Base-by-base conservation (phyloP, 2,329 filamentous ascomycete species). In the Clarireedia homoeocarpa region DNA sequence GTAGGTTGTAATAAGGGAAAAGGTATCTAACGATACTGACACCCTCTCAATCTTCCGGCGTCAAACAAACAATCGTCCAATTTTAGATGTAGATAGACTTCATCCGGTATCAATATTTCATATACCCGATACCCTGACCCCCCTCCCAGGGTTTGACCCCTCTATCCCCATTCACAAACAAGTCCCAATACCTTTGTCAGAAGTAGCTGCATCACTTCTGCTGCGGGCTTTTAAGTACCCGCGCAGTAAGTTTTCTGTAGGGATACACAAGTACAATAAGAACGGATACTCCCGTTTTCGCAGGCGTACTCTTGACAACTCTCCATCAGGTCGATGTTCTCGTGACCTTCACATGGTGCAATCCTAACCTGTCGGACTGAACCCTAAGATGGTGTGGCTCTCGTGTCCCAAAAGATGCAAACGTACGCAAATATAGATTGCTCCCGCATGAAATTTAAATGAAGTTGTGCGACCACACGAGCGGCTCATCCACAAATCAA, bases 331-430 rank as follows among this genome's bases (percentile, higher is more conserved):
- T 38, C 40, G 23, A 38, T 51, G 52, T 62, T 65, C 61, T 65
- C 65, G 64, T 65, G 64, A 67, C 60, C 53, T 58, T 65, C 61
- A 63, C 61, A 63, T 63, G 64, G 58, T 47, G 54, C 30, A 45
- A 44, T 24, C 57, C 50, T 30, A 36, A 51, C 53, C 48, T 56
- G 24, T 51, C 53, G 53, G 53, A 55, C 53, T 55, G 38, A 51
- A 48, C 26, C 39, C 58, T 61, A 47, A 63, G 56, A 54, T 47
- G 23, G 64, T 66, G 59, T 59, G 56, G 65, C 63, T 38, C 58
- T 66, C 61, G 60, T 65, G 60, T 65, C 61, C 63, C 61, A 63
- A 61, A 63, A 48, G 51, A 62, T 63, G 56, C 55, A 59, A 58
- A 62, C 53, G 57, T 50, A 57, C 56, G 62, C 63, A 59, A 63